Evolutionary conservation across 192 early-diverging fungal species (phyloP).

Genomic region (Endogone sp.): DNA sequence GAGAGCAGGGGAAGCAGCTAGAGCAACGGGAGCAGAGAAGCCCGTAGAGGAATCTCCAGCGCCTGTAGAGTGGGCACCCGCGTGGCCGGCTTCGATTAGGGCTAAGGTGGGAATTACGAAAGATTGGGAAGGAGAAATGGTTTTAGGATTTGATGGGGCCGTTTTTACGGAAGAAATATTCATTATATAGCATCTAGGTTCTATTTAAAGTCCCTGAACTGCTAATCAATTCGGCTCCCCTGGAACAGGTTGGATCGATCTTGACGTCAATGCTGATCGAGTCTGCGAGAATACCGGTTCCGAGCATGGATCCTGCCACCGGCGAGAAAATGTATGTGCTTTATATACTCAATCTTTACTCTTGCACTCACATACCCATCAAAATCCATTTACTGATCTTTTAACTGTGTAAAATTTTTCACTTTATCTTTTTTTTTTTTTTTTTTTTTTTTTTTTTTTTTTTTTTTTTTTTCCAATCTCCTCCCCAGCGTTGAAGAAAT

Average conservation of each 20-base stretch:
- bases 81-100: slow-evolving; percentile 31
- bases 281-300: slow-evolving; percentile 62
- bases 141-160: too few species aligned
- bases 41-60: too few species aligned
- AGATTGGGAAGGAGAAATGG: too few species aligned
- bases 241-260: slow-evolving; percentile 35
- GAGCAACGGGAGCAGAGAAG: background rate
- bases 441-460: background rate
- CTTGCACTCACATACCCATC: too few species aligned
- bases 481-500: slow-evolving; percentile 45
- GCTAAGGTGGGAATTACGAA: slow-evolving; percentile 21
- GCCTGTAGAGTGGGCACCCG: slow-evolving; percentile 28
- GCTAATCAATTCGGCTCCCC: too few species aligned
- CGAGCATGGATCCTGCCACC: slow-evolving; percentile 54
- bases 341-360: background rate
- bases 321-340: slow-evolving; percentile 42
- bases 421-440: too few species aligned
- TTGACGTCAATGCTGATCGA: slow-evolving; percentile 62
- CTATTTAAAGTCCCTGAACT: too few species aligned
- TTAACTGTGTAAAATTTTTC: too few species aligned
- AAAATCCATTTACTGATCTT: too few species aligned
- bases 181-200: too few species aligned
- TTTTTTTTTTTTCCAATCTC: slow-evolving; percentile 1
- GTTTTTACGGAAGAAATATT: too few species aligned
- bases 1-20: too few species aligned